Base-by-base conservation (phyloP, 306 rosid genomes). In the Abrus pulchellus region DNA sequence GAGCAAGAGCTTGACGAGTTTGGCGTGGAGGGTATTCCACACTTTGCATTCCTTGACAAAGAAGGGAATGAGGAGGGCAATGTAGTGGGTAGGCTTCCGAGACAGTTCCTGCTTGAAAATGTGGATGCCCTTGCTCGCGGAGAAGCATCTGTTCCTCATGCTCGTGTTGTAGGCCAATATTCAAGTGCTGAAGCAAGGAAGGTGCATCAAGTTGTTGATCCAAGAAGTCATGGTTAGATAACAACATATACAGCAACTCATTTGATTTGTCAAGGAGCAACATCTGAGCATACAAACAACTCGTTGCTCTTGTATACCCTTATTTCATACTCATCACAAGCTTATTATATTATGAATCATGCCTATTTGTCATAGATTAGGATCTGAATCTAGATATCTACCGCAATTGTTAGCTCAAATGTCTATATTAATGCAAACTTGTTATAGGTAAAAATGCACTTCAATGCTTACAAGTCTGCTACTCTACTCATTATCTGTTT, bases 11-110 rank as follows among this genome's bases (percentile, higher is more conserved):
- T 95, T 78, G 99, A 93, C 9, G 99, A 93, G 86, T 95, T 93
- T 79, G 99, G 98, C 1, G 99, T 95, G 68, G 99, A 93, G 90
- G 99, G 99, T 61, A 95, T 95, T 81, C 99, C 99, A 11, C 99
- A 95, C 83, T 95, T 95, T 68, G 90, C 98, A 1, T 95, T 95
- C 85, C 93, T 95, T 10, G 99, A 93, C 72, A 90, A 84, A 80
- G 69, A 83, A n/a, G 99, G 97, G 68, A 95, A 95, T 67, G 99
- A 93, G 77, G 98, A 93, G 85, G 99, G 98, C 6, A 93, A 92
- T 54, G 97, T 95, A 3, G 96, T 91, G 4, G 99, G 99, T 34
- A 90, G 92, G 88, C 95, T 95, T 72, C 99, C 99, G 69, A 82
- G 86, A n/a, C 83, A 87, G 80, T 90, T 84, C 64, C 78, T 95